These are phyloP conservation scores for Stropharia rugosoannulata DNA, from an alignment of 768 basidiomycete species.

Conservation along the genomic window DNA sequence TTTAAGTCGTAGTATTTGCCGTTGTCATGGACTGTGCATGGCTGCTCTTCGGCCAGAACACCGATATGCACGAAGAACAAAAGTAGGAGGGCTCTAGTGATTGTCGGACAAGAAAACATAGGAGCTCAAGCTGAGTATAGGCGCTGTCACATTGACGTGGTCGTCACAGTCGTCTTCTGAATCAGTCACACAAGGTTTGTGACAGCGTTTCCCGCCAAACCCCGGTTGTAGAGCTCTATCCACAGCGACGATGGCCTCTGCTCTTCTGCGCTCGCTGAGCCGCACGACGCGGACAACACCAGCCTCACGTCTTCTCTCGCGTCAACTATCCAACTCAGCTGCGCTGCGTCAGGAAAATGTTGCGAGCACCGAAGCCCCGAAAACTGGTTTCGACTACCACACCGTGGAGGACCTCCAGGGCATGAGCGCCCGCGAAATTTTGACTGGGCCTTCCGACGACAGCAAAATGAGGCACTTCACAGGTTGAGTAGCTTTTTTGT, in stretches of 20 bases:
- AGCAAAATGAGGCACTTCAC: constrained; percentile 92
- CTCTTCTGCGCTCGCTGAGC: constrained; percentile 63
- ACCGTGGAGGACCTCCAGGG: constrained; percentile 85
- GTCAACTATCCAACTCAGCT: constrained; percentile 37
- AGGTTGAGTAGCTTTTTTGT: constrained; percentile 45
- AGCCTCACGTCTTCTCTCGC: constrained; percentile 28
- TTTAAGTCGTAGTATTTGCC: constrained; percentile 69
- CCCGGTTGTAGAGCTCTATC: constrained; percentile 27
- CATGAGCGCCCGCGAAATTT: constrained; percentile 74
- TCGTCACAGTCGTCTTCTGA: constrained; percentile 11
- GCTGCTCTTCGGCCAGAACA: constrained; percentile 41
- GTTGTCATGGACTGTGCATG: constrained; percentile 59
- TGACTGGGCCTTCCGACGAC: constrained; percentile 76
- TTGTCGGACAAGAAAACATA: constrained; percentile 1
- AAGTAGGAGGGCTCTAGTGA: constrained; percentile 7
- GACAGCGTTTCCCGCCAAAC: constrained; percentile 34
- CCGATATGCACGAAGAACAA: constrained; percentile 8
- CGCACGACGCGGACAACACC: constrained; percentile 35
- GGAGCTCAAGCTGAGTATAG: neutral
- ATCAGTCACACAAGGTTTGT: constrained; percentile 17
- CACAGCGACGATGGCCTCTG: constrained; percentile 57
- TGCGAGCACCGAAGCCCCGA: constrained; percentile 29
- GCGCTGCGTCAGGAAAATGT: constrained; percentile 25
- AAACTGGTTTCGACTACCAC: constrained; percentile 63
- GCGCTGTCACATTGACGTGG: constrained; percentile 4